Conservation (phyloP, 257 asterid species). For the Knoxia roxburghii region DNA sequence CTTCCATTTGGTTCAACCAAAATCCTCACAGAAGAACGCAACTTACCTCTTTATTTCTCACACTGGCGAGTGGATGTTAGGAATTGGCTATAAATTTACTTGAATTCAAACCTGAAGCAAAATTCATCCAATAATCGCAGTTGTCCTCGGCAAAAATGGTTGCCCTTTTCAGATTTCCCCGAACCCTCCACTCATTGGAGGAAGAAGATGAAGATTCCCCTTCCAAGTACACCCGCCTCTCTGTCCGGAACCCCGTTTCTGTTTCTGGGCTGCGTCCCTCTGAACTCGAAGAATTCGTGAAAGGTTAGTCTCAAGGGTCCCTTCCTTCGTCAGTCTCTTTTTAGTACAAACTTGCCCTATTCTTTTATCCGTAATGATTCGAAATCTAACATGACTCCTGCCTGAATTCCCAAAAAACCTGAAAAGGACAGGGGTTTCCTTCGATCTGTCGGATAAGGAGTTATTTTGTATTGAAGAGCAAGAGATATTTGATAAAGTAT, state of each 20-base stretch:
- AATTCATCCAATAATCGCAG: background rate
- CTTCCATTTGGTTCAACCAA: background rate
- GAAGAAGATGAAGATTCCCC: conserved; percentile 53
- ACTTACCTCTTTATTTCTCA: no score
- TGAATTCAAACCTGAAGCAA: background rate
- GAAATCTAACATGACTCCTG: background rate
- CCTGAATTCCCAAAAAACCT: background rate
- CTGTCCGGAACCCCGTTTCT: conserved; percentile 40
- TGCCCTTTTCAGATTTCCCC: conserved; percentile 67
- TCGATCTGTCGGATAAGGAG: conserved; percentile 89
- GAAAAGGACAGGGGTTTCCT: conserved; percentile 51
- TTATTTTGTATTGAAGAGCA: conserved; percentile 85
- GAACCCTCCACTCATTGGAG: conserved; percentile 47
- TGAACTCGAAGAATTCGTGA: conserved; percentile 83
- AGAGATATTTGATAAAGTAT: conserved; percentile 76
- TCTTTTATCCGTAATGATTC: background rate
- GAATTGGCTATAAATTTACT: no score
- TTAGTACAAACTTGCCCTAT: background rate
- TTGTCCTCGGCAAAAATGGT: conserved; percentile 39
- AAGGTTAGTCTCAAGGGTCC: conserved; percentile 42
- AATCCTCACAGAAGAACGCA: no score
- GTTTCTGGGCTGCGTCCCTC: conserved; percentile 49
- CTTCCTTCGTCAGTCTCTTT: background rate
- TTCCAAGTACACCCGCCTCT: conserved; percentile 34
- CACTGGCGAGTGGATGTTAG: no score